Evolutionary conservation across 2,329 filamentous ascomycete genomes (phyloP).

Genomic region (Aspergillus fumigatiaffinis): DNA sequence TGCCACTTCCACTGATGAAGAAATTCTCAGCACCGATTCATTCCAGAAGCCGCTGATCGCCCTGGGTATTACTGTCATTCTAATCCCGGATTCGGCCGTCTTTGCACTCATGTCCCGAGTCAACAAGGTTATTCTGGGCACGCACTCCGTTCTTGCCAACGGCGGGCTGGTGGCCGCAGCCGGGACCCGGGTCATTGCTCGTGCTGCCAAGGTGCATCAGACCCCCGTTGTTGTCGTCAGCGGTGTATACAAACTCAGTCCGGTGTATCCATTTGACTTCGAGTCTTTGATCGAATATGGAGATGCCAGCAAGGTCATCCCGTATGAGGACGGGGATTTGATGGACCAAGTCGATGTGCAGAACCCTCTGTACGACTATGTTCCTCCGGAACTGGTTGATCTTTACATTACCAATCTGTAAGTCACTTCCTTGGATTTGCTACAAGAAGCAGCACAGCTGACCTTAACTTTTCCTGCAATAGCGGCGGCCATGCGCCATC

Average conservation of each 20-base stretch:
- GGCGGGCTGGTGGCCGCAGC: constrained; percentile 80
- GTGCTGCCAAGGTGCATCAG: constrained; percentile 75
- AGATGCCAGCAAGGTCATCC: constrained; percentile 70
- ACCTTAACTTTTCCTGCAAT: constrained; percentile 3
- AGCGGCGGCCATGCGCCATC: constrained; percentile 61
- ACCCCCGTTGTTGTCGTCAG: constrained; percentile 84
- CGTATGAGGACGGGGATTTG: constrained; percentile 73
- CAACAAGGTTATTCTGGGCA: constrained; percentile 90
- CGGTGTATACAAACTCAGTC: constrained; percentile 90
- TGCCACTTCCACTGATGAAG: constrained; percentile 44
- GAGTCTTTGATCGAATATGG: constrained; percentile 83
- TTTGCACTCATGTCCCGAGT: constrained; percentile 94
- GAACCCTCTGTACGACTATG: constrained; percentile 77
- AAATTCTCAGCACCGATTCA: constrained; percentile 44
- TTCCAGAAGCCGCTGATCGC: constrained; percentile 75
- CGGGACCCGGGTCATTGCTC: constrained; percentile 78
- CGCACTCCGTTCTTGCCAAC: constrained; percentile 82
- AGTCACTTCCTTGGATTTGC: constrained; percentile 31
- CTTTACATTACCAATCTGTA: constrained; percentile 73
- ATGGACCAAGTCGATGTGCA: constrained; percentile 74
- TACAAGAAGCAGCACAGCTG: constrained; percentile 12
- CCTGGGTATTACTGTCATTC: constrained; percentile 75
- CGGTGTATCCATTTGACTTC: constrained; percentile 79
- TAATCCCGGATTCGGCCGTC: constrained; percentile 77
- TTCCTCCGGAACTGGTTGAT: constrained; percentile 65